Evolutionary conservation across 306 rosid genomes (phyloP).

Genomic region (Vachellia collinsii): DNA sequence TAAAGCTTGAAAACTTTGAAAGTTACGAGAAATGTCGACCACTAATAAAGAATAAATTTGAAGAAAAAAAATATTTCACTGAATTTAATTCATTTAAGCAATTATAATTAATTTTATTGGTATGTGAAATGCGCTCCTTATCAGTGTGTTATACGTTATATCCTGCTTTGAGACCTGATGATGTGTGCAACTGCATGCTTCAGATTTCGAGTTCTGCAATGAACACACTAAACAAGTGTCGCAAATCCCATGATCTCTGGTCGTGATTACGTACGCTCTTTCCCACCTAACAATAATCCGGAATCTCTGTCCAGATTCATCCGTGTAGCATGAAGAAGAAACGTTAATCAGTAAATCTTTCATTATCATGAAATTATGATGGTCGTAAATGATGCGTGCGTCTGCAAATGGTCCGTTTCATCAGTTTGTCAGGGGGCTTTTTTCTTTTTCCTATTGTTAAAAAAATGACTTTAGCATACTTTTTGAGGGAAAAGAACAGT

Average conservation of each 20-base stretch:
- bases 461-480: too few relatives aligned
- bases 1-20: not conserved
- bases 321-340: not conserved
- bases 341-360: not conserved
- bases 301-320: not conserved
- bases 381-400: not conserved
- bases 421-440: not conserved
- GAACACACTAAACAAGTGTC: not conserved
- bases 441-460: too few relatives aligned
- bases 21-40: not conserved
- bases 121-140: too few relatives aligned
- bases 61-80: not conserved
- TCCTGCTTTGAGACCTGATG: not conserved
- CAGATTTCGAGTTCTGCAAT: not conserved
- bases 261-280: not conserved
- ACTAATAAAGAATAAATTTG: too few relatives aligned
- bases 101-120: too few relatives aligned
- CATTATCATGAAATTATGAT: not conserved
- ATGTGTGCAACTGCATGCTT: not conserved
- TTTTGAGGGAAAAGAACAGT: too few relatives aligned
- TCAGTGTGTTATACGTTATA: not conserved
- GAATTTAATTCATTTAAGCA: too few relatives aligned
- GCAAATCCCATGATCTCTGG: not conserved
- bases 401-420: not conserved
- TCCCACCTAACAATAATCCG: not conserved